These are phyloP conservation scores for Achaetomiella virescens DNA, from an alignment of 495 filamentous ascomycete genomes.

Conservation along the genomic window DNA sequence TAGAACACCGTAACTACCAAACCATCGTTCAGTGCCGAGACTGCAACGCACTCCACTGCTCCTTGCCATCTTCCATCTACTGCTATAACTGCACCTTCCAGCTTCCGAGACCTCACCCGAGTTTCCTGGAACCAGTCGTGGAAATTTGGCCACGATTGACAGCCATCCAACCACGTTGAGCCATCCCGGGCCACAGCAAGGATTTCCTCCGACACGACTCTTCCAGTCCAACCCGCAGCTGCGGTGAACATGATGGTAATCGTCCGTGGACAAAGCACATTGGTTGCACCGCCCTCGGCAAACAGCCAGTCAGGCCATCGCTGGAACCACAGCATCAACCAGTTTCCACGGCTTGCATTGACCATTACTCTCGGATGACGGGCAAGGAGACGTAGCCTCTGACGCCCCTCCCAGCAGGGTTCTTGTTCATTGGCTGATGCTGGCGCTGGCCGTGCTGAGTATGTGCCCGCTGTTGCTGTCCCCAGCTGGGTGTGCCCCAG, in stretches of 20 bases:
- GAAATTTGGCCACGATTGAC: too few species aligned
- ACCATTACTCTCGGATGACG: background rate
- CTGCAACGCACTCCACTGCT: background rate
- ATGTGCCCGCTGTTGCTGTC: constrained; percentile 2
- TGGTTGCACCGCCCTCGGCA: background rate
- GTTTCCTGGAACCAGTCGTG: background rate
- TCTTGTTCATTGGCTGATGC: background rate
- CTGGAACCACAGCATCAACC: background rate
- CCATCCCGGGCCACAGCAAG: too few species aligned
- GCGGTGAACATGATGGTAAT: background rate
- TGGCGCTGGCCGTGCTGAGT: background rate
- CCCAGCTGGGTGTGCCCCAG: constrained; percentile 5
- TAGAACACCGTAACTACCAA: too few species aligned
- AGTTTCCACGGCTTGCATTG: constrained; percentile 6
- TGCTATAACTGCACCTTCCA: background rate
- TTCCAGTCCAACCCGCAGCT: background rate
- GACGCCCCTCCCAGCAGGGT: background rate
- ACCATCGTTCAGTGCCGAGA: background rate
- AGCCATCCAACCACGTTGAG: too few species aligned
- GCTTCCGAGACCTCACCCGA: background rate
- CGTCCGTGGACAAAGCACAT: background rate
- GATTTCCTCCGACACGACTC: background rate
- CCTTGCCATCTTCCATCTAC: background rate
- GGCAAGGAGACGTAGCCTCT: background rate
- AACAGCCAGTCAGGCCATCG: background rate